A percentile compares a stretch with the other conserved stretches of the same genome.
phyloP scores from a whole-genome alignment of 192 early-diverging fungal species.

The Lobosporangium transversale region DNA sequence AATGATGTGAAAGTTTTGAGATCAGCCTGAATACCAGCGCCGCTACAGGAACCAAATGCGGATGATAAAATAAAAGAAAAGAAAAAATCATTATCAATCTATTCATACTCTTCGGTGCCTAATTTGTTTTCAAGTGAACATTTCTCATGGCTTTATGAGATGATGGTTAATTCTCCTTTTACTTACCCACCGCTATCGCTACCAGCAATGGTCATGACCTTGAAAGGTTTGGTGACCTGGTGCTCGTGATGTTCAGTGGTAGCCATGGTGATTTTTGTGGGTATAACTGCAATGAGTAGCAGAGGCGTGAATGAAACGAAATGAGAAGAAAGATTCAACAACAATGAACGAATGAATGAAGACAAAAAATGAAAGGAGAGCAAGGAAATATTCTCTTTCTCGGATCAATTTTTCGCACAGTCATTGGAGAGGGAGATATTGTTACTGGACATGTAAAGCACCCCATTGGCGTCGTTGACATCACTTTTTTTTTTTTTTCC shows the following conservation, averaged over 20 bases:
- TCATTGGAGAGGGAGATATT: too few species aligned
- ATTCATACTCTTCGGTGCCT: not conserved
- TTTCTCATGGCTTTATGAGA: not conserved
- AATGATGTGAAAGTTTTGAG: slow-evolving; percentile 86
- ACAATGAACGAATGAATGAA: not conserved
- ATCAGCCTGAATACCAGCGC: slow-evolving; percentile 88
- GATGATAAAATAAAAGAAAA: not conserved
- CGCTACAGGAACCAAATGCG: slow-evolving; percentile 42
- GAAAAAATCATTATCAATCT: not conserved
- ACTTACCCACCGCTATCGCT: slow-evolving; percentile 71
- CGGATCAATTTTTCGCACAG: not conserved
- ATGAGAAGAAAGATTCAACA: not conserved
- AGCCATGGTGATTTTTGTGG: not conserved
- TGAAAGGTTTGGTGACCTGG: slow-evolving; percentile 19
- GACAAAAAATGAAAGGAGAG: slow-evolving; percentile 2
- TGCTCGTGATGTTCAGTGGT: too few species aligned
- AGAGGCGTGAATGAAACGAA: too few species aligned
- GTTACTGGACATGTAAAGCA: too few species aligned
- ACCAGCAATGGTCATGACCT: slow-evolving; percentile 72
- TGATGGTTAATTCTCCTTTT: not conserved
- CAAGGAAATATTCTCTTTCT: not conserved
- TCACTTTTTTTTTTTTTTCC: too few species aligned
- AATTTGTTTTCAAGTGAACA: not conserved
- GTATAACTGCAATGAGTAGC: slow-evolving; percentile 16
- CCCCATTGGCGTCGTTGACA: too few species aligned